These are phyloP conservation scores for Panicum virgatum DNA, from an alignment of 202 grass and related monocot genomes.

Conservation along the genomic window DNA sequence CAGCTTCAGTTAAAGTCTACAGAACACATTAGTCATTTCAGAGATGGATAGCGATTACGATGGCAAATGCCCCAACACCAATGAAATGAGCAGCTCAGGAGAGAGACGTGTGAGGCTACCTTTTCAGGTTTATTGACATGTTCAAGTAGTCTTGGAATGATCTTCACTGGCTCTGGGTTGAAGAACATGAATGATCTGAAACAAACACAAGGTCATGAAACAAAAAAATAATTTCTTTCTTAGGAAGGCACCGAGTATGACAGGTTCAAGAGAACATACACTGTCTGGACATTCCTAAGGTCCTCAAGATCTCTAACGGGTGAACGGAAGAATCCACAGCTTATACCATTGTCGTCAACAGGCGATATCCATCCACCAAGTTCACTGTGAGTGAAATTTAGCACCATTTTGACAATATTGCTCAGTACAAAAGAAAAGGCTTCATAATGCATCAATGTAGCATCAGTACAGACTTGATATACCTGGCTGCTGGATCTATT, in stretches of 20 bases:
- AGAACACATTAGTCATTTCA: not conserved
- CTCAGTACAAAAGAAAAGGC: not conserved
- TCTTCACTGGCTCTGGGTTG: constrained; percentile 37
- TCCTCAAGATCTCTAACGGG: constrained; percentile 30
- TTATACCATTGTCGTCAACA: not conserved
- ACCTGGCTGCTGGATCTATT: constrained; percentile 34
- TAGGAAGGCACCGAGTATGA: not conserved
- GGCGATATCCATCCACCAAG: constrained; percentile 44
- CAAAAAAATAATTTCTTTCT: not conserved
- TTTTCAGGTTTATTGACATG: constrained; percentile 38
- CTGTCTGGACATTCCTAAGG: constrained; percentile 21
- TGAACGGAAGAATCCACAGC: not conserved
- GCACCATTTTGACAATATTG: not conserved
- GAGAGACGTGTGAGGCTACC: not conserved
- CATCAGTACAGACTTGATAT: not conserved
- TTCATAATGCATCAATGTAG: not conserved
- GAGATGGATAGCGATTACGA: not conserved
- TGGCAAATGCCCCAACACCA: not conserved
- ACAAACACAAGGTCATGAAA: not conserved
- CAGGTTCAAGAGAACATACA: constrained; percentile 24
- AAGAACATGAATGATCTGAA: constrained; percentile 47
- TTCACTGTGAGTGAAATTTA: constrained; percentile 18
- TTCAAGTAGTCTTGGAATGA: constrained; percentile 40
- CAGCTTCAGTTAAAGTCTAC: constrained; percentile 42
- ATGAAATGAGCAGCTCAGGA: not conserved